Percentiles rank a stretch among this genome's conserved stretches.
These are phyloP conservation scores for Fusarium bulbicola DNA, from an alignment of 2,329 filamentous ascomycete genomes.

Conservation along the genomic window DNA sequence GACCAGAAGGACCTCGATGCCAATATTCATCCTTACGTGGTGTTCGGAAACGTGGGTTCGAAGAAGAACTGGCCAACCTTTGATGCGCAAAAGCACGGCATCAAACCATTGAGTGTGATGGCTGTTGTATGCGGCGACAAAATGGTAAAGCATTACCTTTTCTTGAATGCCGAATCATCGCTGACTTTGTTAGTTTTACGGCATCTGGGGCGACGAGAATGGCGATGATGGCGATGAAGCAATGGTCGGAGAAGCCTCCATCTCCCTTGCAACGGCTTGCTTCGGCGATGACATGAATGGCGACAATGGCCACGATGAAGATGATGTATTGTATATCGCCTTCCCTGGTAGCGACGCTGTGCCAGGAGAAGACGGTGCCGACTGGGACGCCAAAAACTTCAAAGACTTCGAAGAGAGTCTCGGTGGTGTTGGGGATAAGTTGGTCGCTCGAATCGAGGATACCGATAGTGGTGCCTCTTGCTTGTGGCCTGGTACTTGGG, in stretches of 20 bases:
- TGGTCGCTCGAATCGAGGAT: conserved; percentile 53
- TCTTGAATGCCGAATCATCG: rapidly evolving
- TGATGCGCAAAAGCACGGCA: conserved; percentile 51
- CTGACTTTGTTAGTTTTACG: conserved; percentile 57
- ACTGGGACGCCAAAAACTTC: conserved; percentile 62
- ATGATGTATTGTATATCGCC: conserved; percentile 70
- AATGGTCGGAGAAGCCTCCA: conserved; percentile 64
- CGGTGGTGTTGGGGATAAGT: conserved; percentile 57
- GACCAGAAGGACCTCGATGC: conserved; percentile 56
- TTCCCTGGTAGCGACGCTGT: conserved; percentile 67
- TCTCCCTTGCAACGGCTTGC: conserved; percentile 66
- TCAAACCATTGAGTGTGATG: conserved; percentile 63
- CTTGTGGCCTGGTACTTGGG: conserved; percentile 11
- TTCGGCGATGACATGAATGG: conserved; percentile 64
- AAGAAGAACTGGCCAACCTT: conserved; percentile 49
- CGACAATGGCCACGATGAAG: conserved; percentile 62
- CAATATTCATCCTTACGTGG: conserved; percentile 62
- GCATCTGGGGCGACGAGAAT: conserved; percentile 70
- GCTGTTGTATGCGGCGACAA: conserved; percentile 63
- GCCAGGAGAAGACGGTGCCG: conserved; percentile 61
- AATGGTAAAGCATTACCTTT: conserved; percentile 45
- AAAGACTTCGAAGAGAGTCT: conserved; percentile 65
- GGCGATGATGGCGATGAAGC: conserved; percentile 59
- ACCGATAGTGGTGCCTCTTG: conserved; percentile 7
- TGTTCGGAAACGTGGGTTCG: conserved; percentile 59